Base-by-base conservation (phyloP, 2,329 filamentous ascomycete genomes). In the Fusarium sulawesiense region DNA sequence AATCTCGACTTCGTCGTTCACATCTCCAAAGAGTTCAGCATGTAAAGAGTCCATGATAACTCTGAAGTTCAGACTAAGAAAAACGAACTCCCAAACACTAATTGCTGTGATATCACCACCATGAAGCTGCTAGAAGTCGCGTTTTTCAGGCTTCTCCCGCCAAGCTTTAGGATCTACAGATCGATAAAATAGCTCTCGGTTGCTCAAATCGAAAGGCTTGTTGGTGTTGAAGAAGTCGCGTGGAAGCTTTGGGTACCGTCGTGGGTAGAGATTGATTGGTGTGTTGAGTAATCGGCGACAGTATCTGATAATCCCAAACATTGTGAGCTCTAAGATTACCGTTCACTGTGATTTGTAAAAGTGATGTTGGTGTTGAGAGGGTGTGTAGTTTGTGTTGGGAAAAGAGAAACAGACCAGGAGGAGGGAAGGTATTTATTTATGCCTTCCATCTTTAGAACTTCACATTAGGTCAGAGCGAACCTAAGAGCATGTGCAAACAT, bases 21-120 rank as follows among this genome's bases (percentile, higher is more conserved):
- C 13, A 8, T 29, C 12, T n/a, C 9, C 16, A n/a, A 32, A 56
- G 10, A 12, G 27, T 27, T 49, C 60, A 12, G 16, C 23, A 11
- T 45, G 9, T n/a, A 63, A 48, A 8, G 23, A 20, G 18, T 49
- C 60, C 58, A 64, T 56, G 32, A 10, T 12, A 10, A n/a, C 27
- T n/a, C 23, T 51, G 8, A 21, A 18, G 11, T 10, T 25, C 11
- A 14, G 21, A 18, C 20, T 37, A 12, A 4, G 34, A 37, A n/a
- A 10, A 37, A 37, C 4, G 34, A n/a, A 37, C 34, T n/a, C 10
- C 18, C 34, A 37, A 37, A n/a, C 34, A n/a, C 34, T n/a, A 37
- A 37, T 4, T n/a, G 18, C 18, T 37, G 34, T n/a, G 34, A 37
- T n/a, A 37, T 2, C 34, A n/a, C 18, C 18, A 37, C 34, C 6